Base-by-base conservation (phyloP, 768 basidiomycete species). In the Leccinum obscurum region DNA sequence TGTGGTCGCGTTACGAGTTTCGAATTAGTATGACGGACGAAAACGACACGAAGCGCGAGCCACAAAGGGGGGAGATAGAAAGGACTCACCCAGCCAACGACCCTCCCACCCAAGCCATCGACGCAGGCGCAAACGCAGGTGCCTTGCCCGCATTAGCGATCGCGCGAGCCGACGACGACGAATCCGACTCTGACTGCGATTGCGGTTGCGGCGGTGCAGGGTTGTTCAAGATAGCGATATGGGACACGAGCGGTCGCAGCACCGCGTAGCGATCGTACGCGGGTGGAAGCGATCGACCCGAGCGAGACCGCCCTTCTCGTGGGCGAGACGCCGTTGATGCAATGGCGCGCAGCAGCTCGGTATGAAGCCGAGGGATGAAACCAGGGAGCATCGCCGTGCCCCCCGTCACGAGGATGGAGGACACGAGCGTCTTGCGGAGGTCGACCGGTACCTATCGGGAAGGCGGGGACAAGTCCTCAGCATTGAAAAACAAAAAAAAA, bases 381-480 rank as follows among this genome's bases (percentile, higher is more conserved):
- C 94, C 94, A 1, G 95, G 93, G 9, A 98, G 76, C 87, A 93
- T 93, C 4, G 91, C 81, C 1, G 93, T 95, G 0, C 97, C 97
- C 6, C 97, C 97, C 1, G 84, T 82, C 35, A 97, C 82, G 49
- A 98, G 81, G 52, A 99, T 89, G 6, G 91, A 90, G 0, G 90
- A 89, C 2, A 88, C 86, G 66, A 98, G 79, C 0, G 88, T 87
- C 71, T 87, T 88, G 14, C 95, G 87, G 17, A 98, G 85, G 73
- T 99, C 96, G 24, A 95, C 81, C 0, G 97, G 93, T 0, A 92
- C 85, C 93, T 97, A 20, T 44, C 8, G n/a, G 41, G 10, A 20
- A 3, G 15, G 17, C 4, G 4, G 17, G 7, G 8, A 17, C 39
- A n/a, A 9, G 17, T 20, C 41, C n/a, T 20, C 10, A 44, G 4